Conservation (phyloP, 306 rosid genomes). For the Cucurbita maxima region DNA sequence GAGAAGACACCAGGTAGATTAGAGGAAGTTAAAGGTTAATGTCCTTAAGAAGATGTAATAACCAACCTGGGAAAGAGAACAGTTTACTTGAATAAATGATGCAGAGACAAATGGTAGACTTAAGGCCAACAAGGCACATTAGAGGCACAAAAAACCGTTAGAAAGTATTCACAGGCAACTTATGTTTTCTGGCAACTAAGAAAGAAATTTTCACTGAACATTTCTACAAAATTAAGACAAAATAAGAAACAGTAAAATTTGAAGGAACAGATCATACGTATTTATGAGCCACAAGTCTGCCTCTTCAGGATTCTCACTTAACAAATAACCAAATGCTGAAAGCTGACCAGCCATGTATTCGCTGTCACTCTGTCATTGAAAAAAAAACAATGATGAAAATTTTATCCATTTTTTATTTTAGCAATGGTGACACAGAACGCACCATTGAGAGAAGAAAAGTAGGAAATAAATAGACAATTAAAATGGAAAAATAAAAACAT, state of each 20-base stretch:
- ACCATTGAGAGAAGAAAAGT: background rate
- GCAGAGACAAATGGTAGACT: background rate
- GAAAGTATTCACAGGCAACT: background rate
- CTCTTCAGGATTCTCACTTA: constrained; percentile 62
- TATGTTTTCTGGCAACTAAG: background rate
- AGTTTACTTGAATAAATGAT: background rate
- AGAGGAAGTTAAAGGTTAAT: background rate
- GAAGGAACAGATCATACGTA: constrained; percentile 39
- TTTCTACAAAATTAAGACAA: background rate
- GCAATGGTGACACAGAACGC: background rate
- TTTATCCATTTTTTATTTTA: background rate
- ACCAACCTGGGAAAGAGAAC: background rate
- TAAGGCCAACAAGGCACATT: background rate
- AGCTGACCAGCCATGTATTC: constrained; percentile 99
- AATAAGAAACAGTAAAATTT: background rate
- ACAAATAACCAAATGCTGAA: constrained; percentile 73
- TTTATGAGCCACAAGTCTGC: constrained; percentile 97
- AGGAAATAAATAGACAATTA: background rate
- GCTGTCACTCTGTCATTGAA: constrained; percentile 60
- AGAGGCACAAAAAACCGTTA: background rate
- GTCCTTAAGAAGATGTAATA: background rate
- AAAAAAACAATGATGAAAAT: background rate
- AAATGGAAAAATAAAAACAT: background rate
- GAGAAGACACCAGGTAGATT: background rate
- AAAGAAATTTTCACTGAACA: background rate